Base-by-base conservation (phyloP, 2,329 filamentous ascomycete species). In the Colletotrichum trifolii region DNA sequence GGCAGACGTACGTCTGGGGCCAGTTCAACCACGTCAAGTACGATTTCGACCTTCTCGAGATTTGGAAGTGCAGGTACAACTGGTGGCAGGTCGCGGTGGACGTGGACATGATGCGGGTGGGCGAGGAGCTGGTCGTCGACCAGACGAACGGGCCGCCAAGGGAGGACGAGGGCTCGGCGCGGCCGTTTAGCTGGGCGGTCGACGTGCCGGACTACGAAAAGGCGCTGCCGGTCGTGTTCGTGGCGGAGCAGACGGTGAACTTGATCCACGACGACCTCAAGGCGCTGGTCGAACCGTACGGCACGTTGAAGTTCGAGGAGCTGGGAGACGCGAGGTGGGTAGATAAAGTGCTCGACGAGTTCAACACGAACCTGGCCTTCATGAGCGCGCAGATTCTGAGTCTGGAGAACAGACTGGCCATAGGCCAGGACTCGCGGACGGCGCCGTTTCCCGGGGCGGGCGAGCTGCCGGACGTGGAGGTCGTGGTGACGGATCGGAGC, bases 41-140 rank as follows among this genome's bases (percentile, higher is more conserved):
- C 35, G 35, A 47, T 2, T 40, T 56, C 15, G 54, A 47, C 9
- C 35, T 50, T 6, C 35, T 53, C 13, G 34, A 34, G 9, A 46
- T 34, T 1, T 63, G 47, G 46, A 46, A 25, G 10, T 63, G 60
- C 36, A 42, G 52, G 40, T 63, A 58, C 25, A 46, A 39, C 3
- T 63, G 60, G 60, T 33, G 39, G 8, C 36, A 58, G 7, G 8
- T 46, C 8, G 46, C 13, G 35, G 45, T 42, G 9, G 42, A 63
- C 25, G 54, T 63, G 6, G 39, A 39, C 9, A 35, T 56, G 15
- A 17, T 56, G 35, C 39, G 43, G 36, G 8, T 13, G 8, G 54
- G 48, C 54, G 35, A 35, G 35, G 39, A 15, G 38, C 36, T 50
- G 34, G 35, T 15, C 2, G 15, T 63, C 34, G 60, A 63, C 47